Percentiles rank a stretch among this genome's conserved stretches.
Evolutionary conservation across 2,329 filamentous ascomycete genomes (phyloP).

Genomic region (Sarocladium oryzae): DNA sequence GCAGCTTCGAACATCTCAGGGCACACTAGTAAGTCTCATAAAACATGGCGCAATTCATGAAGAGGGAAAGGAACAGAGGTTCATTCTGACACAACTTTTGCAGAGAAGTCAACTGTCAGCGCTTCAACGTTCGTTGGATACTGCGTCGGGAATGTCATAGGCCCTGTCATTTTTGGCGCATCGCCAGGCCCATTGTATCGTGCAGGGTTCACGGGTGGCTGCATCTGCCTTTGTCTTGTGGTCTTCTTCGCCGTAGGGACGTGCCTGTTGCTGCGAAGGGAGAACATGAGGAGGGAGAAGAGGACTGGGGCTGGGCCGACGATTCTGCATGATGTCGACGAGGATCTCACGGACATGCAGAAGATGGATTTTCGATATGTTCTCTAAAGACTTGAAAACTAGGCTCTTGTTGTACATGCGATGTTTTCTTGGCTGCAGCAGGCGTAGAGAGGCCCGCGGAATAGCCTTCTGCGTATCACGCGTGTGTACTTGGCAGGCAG

Average conservation of each 20-base stretch:
- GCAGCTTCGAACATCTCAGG: slow-evolving; percentile 8
- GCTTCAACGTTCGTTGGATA: slow-evolving; percentile 23
- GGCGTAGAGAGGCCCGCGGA: too few relatives aligned
- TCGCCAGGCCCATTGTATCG: slow-evolving; percentile 37
- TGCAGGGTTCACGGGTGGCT: slow-evolving; percentile 34
- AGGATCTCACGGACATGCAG: background rate
- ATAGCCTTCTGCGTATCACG: too few relatives aligned
- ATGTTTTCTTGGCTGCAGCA: too few relatives aligned
- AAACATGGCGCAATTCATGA: background rate
- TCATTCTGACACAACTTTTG: background rate
- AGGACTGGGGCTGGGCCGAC: too few relatives aligned
- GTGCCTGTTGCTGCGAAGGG: too few relatives aligned
- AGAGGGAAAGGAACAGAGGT: too few relatives aligned
- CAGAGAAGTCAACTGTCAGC: slow-evolving; percentile 10
- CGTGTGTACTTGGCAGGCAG: too few relatives aligned
- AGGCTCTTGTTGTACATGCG: background rate
- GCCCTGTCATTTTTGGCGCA: slow-evolving; percentile 28
- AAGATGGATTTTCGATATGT: background rate
- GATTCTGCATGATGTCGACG: too few relatives aligned
- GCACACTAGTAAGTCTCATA: slow-evolving; percentile 4
- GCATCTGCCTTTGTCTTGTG: too few relatives aligned
- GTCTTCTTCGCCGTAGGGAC: too few relatives aligned
- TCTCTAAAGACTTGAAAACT: background rate
- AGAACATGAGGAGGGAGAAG: too few relatives aligned
- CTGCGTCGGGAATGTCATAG: slow-evolving; percentile 37